Evolutionary conservation across 805 yeast species (phyloP), one percentile per base, ranked within the genome.

Genomic region (Scheffersomyces amazonensis): DNA sequence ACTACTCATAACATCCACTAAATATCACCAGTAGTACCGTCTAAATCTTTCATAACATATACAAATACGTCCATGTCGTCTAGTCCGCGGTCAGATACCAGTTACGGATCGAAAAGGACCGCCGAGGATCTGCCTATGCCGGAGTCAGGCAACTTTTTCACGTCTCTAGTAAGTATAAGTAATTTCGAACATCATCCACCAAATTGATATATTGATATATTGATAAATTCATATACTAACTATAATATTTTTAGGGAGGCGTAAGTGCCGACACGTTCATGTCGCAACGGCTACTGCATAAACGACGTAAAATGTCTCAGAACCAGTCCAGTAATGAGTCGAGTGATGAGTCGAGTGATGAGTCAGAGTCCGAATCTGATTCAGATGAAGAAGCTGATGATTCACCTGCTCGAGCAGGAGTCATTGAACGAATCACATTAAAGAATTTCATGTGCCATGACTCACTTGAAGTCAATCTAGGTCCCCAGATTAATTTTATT

Each of bases 381-480:
- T 48, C 39, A 11, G 48, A 40, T 11, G 46, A 37, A 2, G 44
- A 34, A 5, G 37, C 34, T 16, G 51, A 48, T 32, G 36, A 35
- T 32, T 31, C 41, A 7, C 57, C 58, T 1, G 59, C 79, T 0
- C 52, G 54, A 20, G 78, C 93, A 1, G 97, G 96, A 9, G 78
- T 79, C 30, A 81, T 90, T 30, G 75, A 76, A 48, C 69, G 69
- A 31, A 73, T 90, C 2, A 71, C 71, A 17, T 63, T 90, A 31
- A 72, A 75, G 42, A 87, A 88, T 63, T 88, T 88, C 58, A 88
- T 88, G 96, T 88, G 95, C 47, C 99, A 93, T 55, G 83, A 79
- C 33, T 78, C 86, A 39, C 87, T 93, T 52, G 80, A 79, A 39
- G 62, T 93, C 7, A 75, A 73, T 3, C 71, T 90, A 22, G 93